Conservation (phyloP, 495 filamentous ascomycete genomes). For the Choiromyces venosus region DNA sequence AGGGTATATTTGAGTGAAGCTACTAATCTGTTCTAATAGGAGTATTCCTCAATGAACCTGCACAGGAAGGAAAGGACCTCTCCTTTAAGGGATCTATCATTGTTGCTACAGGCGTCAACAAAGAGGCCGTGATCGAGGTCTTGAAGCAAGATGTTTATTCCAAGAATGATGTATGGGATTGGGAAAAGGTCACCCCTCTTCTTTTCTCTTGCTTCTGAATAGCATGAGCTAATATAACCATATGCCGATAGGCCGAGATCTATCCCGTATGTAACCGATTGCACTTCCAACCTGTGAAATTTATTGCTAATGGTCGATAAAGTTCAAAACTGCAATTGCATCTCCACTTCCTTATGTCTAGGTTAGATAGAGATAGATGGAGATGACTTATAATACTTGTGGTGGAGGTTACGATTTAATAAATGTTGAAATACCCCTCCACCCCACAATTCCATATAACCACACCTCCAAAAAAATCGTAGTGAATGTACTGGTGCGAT, state of each 20-base stretch:
- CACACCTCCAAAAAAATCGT: neutral
- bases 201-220: conserved; percentile 2
- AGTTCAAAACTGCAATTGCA: conserved; percentile 42
- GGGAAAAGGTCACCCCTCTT: conserved; percentile 54
- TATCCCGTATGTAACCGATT: conserved; percentile 35
- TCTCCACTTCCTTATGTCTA: neutral
- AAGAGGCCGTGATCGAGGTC: conserved; percentile 61
- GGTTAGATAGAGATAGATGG: neutral
- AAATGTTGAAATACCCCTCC: neutral
- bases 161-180: conserved; percentile 72
- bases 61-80: conserved; percentile 47
- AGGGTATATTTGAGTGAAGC: neutral
- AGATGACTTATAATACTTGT: neutral
- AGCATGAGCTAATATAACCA: neutral
- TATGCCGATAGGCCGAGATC: conserved; percentile 36
- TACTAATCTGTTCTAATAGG: conserved; percentile 46
- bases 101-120: conserved; percentile 56
- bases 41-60: conserved; percentile 57
- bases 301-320: conserved; percentile 10
- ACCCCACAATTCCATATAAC: neutral
- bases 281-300: neutral
- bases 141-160: conserved; percentile 70
- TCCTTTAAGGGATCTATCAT: conserved; percentile 67
- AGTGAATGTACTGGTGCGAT: neutral
- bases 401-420: neutral